These are phyloP conservation scores for Ophiostoma montium DNA, from an alignment of 2,329 filamentous ascomycete genomes.

Conservation along the genomic window DNA sequence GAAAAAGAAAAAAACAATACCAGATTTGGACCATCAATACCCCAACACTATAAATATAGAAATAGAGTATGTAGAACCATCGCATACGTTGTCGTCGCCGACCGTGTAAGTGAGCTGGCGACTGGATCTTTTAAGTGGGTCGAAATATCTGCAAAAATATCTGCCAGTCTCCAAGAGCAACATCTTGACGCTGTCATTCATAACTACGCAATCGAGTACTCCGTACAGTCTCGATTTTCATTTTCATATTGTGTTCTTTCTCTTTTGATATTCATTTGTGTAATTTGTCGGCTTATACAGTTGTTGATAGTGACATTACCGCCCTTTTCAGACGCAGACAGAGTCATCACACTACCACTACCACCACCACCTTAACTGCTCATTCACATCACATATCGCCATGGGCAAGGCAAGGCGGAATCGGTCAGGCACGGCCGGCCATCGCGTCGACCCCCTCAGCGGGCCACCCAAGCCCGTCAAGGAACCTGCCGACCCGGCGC, in stretches of 20 bases:
- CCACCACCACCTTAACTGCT: neutral
- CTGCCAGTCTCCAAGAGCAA: slow-evolving; percentile 1
- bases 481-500: slow-evolving; percentile 47
- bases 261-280: neutral
- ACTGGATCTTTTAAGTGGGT: neutral
- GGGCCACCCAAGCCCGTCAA: slow-evolving; percentile 39
- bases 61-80: too few species aligned
- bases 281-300: neutral
- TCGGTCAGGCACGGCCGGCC: neutral
- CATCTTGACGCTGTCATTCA: neutral
- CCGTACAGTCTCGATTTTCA: neutral
- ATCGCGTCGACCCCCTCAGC: slow-evolving; percentile 13
- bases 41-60: too few species aligned
- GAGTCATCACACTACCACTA: too few species aligned
- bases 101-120: slow-evolving; percentile 1
- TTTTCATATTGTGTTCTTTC: neutral
- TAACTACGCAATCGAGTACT: neutral
- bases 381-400: neutral
- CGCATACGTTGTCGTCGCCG: neutral
- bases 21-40: too few species aligned
- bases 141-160: slow-evolving; percentile 2
- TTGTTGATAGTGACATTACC: too few species aligned
- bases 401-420: slow-evolving; percentile 2
- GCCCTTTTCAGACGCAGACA: too few species aligned
- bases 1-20: too few species aligned